Evolutionary conservation across 768 basidiomycete species (phyloP).

Genomic region (Tulasnella calospora): DNA sequence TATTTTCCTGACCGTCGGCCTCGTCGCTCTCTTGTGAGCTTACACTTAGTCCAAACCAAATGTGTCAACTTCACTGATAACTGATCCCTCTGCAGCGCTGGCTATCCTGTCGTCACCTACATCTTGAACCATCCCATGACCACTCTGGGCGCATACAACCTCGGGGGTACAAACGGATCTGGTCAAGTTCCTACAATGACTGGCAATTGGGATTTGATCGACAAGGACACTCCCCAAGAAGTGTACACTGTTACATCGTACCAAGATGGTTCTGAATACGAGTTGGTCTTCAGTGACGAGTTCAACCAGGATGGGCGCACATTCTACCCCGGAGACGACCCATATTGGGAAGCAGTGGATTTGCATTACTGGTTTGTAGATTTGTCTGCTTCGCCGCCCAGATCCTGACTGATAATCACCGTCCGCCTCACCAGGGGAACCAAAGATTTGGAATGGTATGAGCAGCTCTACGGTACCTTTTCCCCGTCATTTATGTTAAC

Average conservation of each 20-base stretch:
- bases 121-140: constrained; percentile 28
- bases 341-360: constrained; percentile 41
- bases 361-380: constrained; percentile 36
- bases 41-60: not conserved
- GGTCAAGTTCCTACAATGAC: constrained; percentile 39
- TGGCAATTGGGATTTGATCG: constrained; percentile 36
- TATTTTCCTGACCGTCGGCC: constrained; percentile 45
- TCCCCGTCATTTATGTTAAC: constrained; percentile 42
- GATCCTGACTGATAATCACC: constrained; percentile 29
- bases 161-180: constrained; percentile 41
- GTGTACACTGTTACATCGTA: constrained; percentile 34
- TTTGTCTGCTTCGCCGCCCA: not conserved
- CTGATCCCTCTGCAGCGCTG: constrained; percentile 31
- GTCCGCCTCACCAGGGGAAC: constrained; percentile 33
- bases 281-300: constrained; percentile 40
- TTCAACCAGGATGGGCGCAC: constrained; percentile 39
- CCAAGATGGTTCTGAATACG: constrained; percentile 35
- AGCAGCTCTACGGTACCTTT: not conserved
- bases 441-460: constrained; percentile 78
- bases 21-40: constrained; percentile 46
- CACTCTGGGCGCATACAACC: constrained; percentile 38
- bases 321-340: constrained; percentile 40
- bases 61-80: not conserved
- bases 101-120: constrained; percentile 38
- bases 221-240: constrained; percentile 37